These are phyloP conservation scores for Prunus fruticosa DNA, from an alignment of 306 rosid genomes.

Conservation along the genomic window DNA sequence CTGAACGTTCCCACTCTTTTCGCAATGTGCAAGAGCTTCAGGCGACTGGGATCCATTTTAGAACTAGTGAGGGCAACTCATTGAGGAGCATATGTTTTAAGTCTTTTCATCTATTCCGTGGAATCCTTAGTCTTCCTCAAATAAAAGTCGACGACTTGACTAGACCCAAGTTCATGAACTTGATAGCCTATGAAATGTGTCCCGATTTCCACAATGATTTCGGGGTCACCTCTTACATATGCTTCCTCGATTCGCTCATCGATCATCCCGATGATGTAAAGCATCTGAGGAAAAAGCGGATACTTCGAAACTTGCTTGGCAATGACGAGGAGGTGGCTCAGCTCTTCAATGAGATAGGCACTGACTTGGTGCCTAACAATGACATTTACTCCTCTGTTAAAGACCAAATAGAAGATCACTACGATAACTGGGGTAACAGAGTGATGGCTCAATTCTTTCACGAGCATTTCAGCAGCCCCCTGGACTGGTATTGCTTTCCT, in stretches of 20 bases:
- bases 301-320: background rate
- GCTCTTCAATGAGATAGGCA: conserved; percentile 6
- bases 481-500: conserved; percentile 1
- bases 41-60: background rate
- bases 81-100: background rate
- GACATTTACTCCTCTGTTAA: background rate
- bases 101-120: background rate
- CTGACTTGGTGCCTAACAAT: background rate
- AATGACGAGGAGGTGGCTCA: background rate
- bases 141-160: conserved; percentile 11
- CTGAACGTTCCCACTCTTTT: too few relatives aligned
- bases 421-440: background rate
- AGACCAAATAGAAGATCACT: background rate
- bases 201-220: too few relatives aligned
- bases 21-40: background rate
- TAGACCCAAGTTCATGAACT: background rate
- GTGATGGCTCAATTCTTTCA: background rate
- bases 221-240: background rate
- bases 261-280: background rate
- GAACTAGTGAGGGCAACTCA: background rate
- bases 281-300: background rate
- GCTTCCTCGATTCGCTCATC: conserved; percentile 14
- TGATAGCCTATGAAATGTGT: too few relatives aligned
- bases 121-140: conserved; percentile 1
- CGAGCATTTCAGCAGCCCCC: background rate